A percentile compares a stretch with the other conserved stretches of the same genome.
Evolutionary conservation across 2,329 filamentous ascomycete species (phyloP).

Genomic region (Aspergillus puulaauensis): DNA sequence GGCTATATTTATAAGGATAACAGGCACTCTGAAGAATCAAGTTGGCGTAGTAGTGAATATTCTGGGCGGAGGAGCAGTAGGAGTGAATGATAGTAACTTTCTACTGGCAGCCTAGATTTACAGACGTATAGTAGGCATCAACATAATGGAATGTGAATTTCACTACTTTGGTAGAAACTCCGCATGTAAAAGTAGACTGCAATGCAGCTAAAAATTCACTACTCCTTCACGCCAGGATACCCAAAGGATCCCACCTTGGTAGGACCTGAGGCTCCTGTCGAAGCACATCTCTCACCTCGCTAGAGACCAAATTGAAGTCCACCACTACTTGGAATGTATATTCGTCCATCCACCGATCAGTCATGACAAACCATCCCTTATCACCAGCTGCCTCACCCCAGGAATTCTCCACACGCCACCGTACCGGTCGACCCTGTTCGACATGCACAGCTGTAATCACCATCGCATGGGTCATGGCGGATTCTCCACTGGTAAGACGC

Average conservation of each 20-base stretch:
- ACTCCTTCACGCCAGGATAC: constrained; percentile 59
- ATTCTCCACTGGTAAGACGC: constrained; percentile 71
- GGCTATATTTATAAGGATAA: no score
- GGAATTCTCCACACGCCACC: constrained; percentile 86
- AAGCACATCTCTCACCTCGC: constrained; percentile 68
- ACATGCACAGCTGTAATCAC: constrained; percentile 83
- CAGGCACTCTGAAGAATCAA: no score
- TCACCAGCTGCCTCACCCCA: constrained; percentile 72
- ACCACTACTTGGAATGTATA: constrained; percentile 87
- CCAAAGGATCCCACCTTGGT: constrained; percentile 80
- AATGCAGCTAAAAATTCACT: not conserved
- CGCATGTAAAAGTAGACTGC: not conserved
- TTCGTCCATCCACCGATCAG: constrained; percentile 74
- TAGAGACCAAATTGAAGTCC: constrained; percentile 66
- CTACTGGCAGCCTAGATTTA: no score
- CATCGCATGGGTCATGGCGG: constrained; percentile 90
- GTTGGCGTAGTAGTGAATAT: no score
- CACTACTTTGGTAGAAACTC: no score
- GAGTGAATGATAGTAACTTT: no score
- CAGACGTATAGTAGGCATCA: no score
- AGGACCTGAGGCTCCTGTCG: constrained; percentile 69
- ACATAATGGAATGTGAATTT: no score
- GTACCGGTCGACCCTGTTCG: constrained; percentile 63
- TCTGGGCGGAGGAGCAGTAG: no score
- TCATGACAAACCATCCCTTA: constrained; percentile 89